These are phyloP conservation scores for Sarcodon sp. DNA, from an alignment of 768 basidiomycete species.

Conservation along the genomic window DNA sequence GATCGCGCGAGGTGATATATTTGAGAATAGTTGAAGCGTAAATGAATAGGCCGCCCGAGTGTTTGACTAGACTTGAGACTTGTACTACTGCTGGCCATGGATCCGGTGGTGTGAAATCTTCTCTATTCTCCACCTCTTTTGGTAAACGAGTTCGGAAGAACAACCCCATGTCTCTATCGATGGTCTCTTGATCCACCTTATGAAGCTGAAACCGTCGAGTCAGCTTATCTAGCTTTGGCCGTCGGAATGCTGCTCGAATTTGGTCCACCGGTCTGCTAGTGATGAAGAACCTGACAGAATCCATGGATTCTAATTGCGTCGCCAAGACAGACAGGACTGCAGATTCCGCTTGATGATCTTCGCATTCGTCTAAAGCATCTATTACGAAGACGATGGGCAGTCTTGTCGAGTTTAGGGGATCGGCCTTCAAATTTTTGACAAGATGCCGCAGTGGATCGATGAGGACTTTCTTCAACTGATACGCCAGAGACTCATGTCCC, in stretches of 20 bases:
- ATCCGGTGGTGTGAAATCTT: background rate
- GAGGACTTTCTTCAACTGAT: constrained; percentile 6
- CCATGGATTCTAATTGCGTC: background rate
- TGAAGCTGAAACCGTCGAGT: constrained; percentile 1
- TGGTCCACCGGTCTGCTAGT: constrained; percentile 6
- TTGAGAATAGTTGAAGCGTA: constrained; percentile 10
- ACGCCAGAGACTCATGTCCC: background rate
- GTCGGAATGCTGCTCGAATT: constrained; percentile 1
- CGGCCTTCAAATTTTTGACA: background rate
- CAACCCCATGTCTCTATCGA: constrained; percentile 1
- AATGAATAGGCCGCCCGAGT: constrained; percentile 9
- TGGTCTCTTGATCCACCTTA: background rate
- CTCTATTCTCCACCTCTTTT: background rate
- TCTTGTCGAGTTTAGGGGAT: too few species aligned
- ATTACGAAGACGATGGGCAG: constrained; percentile 7
- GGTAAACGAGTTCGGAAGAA: background rate
- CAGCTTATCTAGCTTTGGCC: background rate
- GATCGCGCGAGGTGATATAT: constrained; percentile 7
- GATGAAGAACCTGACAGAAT: constrained; percentile 5
- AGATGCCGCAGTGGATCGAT: constrained; percentile 3
- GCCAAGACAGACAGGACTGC: constrained; percentile 3
- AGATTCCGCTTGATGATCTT: constrained; percentile 2
- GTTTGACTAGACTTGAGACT: background rate
- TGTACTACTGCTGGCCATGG: constrained; percentile 3
- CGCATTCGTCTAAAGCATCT: constrained; percentile 10